These are phyloP conservation scores for Boletellus deceptivus DNA, from an alignment of 1,284 basidiomycete species.

Conservation along the genomic window DNA sequence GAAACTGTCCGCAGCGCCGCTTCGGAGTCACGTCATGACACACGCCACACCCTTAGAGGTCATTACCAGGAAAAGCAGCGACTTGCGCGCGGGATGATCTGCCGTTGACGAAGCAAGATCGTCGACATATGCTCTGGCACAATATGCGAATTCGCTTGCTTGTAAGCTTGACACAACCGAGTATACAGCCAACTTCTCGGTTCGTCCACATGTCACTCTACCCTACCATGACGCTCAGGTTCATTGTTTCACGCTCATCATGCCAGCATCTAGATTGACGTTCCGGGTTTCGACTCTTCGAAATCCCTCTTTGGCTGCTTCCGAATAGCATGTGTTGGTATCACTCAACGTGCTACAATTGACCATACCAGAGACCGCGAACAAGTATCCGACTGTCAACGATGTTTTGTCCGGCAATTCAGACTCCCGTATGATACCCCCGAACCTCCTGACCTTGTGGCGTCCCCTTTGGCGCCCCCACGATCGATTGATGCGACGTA, in stretches of 20 bases:
- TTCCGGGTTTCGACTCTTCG: neutral
- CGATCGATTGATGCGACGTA: conserved; percentile 17
- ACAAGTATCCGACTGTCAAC: neutral
- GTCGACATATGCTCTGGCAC: conserved; percentile 1
- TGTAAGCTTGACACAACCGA: neutral
- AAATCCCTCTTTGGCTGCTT: neutral
- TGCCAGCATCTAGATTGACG: neutral
- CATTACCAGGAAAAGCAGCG: neutral
- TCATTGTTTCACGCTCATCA: neutral
- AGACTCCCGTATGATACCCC: conserved; percentile 8
- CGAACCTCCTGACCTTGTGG: neutral
- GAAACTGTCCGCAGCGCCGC: neutral
- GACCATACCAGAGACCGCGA: neutral
- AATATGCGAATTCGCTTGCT: neutral
- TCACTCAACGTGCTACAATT: neutral
- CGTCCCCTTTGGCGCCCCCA: neutral
- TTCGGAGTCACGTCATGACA: neutral
- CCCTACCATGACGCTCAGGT: neutral
- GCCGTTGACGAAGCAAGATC: conserved; percentile 16
- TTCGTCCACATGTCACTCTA: neutral
- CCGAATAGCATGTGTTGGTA: neutral
- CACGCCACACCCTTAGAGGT: neutral
- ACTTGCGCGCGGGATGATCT: conserved; percentile 15
- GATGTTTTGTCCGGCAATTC: conserved; percentile 4
- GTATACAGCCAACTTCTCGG: neutral